Base-by-base conservation (phyloP, 805 yeast species). In the Saturnispora mendoncae region DNA sequence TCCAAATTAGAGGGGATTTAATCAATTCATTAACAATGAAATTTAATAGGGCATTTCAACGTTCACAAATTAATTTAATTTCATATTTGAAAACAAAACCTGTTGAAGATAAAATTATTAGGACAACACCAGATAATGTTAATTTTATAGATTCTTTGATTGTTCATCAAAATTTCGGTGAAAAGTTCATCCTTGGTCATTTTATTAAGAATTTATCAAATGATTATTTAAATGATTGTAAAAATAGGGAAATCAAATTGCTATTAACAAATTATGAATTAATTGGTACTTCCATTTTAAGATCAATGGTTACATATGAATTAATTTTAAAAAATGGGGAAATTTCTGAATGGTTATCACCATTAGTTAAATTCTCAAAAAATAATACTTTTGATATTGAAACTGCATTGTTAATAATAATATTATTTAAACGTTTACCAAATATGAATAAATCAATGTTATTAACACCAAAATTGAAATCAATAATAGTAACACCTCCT, bases 11-110 rank as follows among this genome's bases (percentile, higher is more conserved):
- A 42, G 79, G 80, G 41, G 69, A 71, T 50, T 78, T 79, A 40
- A 66, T 84, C 43, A 80, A 80, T 48, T 62, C 84, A 38, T 61
- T 88, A 18, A 76, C 94, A 13, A 78, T 76, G 50, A 72, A 80
- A 20, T 70, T 87, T 51, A 80, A 85, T 48, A 78, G 97, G 56
- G 90, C 84, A 61, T 86, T 78, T 57, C 97, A 88, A 56, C 80
- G 74, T 45, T 83, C 80, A 55, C 76, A 71, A 42, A 68, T 84
- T 29, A 63, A 68, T 33, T 72, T 62, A 69, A 76, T 47, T 56
- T 64, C 62, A 6, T 52, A 52, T 33, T 54, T 49, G 42, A 51
- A 46, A 20, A 61, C 69, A 4, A 35, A 29, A 19, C 13, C 34
- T 1, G 21, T 27, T 10, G 34, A 19, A 12, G 35, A 15, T 33